Evolutionary conservation across 257 asterid genomes (phyloP), one percentile per base, ranked within the genome.

Genomic region (Ocimum tenuiflorum): DNA sequence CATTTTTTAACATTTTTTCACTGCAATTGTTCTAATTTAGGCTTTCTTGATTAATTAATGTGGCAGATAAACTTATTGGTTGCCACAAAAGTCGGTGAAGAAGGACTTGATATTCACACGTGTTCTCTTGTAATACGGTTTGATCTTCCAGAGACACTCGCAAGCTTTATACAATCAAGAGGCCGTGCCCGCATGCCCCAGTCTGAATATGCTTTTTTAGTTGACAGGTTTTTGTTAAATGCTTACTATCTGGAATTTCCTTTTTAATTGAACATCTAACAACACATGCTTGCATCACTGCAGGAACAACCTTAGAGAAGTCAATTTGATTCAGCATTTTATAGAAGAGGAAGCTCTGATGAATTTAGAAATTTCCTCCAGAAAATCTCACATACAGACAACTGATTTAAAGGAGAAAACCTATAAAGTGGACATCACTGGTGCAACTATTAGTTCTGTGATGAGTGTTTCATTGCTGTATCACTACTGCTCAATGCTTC

Each of bases 81-180:
- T 79, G 99, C 99, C 31, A 92, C 99, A 70, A 89, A 89, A 77
- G 99, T 92, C 63, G 99, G 97, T 31, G 99, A 92, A 81, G 99
- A 92, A 75, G 99, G 99, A 64, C 97, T 92, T 71, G 97, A 92
- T 80, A 92, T 92, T 68, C 99, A 92, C 78, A 92, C 97, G 48
- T 92, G 99, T 78, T 87, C 96, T 84, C 96, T 92, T 14, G 99
- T 92, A 17, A 81, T 92, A 77, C 88, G 99, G 50, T 89, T 89
- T 78, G 99, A 92, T 83, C 95, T 92, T 77, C 99, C 99, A 38
- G 96, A 92, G 79, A 92, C 97, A 39, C 89, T 89, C 69, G 77
- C 99, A 73, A 89, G 99, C 74, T 92, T 92, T 68, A 92, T 92
- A 76, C 99, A 92, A 79, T 92, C 99, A 59, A 82, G 95, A 76